Conservation (phyloP, 768 basidiomycete genomes). For the Nevesoporus exiguus region DNA sequence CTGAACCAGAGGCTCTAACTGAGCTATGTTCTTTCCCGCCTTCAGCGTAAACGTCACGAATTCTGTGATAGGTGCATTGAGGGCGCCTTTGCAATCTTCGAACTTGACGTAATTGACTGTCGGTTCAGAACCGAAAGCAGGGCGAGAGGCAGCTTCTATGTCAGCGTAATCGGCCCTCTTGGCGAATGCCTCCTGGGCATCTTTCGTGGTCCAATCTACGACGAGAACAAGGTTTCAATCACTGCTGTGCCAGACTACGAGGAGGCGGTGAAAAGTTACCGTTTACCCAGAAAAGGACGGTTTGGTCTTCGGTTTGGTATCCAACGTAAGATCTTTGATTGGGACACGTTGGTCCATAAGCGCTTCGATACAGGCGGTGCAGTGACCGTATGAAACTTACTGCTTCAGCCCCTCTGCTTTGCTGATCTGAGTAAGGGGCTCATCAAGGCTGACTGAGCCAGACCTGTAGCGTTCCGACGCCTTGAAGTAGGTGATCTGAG, state of each 20-base stretch:
- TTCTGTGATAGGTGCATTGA: slow-evolving; percentile 31
- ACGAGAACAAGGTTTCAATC: slow-evolving; percentile 6
- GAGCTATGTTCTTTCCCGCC: slow-evolving; percentile 14
- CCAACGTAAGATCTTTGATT: slow-evolving; percentile 28
- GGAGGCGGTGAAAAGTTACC: slow-evolving; percentile 4
- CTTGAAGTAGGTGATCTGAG: slow-evolving; percentile 26
- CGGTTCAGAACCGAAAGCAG: slow-evolving; percentile 19
- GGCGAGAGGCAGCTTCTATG: not conserved
- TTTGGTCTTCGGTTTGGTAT: slow-evolving; percentile 27
- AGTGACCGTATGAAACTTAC: slow-evolving; percentile 9
- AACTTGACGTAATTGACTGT: slow-evolving; percentile 21
- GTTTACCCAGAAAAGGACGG: slow-evolving; percentile 27
- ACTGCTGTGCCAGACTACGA: not conserved
- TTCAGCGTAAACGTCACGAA: slow-evolving; percentile 34
- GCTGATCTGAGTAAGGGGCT: slow-evolving; percentile 2
- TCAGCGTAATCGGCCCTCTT: slow-evolving; percentile 6
- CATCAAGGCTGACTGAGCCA: slow-evolving; percentile 13
- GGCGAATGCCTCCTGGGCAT: slow-evolving; percentile 13
- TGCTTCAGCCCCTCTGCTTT: slow-evolving; percentile 18
- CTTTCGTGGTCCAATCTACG: slow-evolving; percentile 28
- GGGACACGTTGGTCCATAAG: slow-evolving; percentile 6
- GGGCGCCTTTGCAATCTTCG: slow-evolving; percentile 14
- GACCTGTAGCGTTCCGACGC: slow-evolving; percentile 22
- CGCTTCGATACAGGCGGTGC: not conserved
- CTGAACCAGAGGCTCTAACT: slow-evolving; percentile 22